Percentiles rank a stretch among this genome's conserved stretches.
Evolutionary conservation across 2,329 filamentous ascomycete species (phyloP).

Genomic region (Hypoxylon sp.): DNA sequence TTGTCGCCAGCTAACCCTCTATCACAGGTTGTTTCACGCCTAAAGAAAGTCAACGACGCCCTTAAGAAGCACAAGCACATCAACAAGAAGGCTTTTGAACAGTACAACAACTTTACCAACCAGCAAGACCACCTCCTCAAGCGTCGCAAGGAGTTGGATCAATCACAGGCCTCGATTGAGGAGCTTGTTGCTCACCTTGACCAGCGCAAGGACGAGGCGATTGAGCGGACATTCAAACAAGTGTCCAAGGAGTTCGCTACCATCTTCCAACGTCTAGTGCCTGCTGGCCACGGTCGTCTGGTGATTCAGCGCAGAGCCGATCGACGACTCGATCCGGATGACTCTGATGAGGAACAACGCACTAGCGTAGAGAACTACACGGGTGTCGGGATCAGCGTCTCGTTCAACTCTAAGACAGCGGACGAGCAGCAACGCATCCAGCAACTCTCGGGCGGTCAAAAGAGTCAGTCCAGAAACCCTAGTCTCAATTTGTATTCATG

Average conservation of each 20-base stretch:
- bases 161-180: constrained; percentile 88
- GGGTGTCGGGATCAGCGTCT: constrained; percentile 95
- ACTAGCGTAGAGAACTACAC: constrained; percentile 93
- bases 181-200: constrained; percentile 94
- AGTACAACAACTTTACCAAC: constrained; percentile 96
- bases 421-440: constrained; percentile 99
- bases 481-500: neutral
- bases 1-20: constrained; percentile 38
- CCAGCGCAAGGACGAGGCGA: constrained; percentile 96
- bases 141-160: constrained; percentile 88
- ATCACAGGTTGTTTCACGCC: constrained; percentile 71
- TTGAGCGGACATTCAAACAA: constrained; percentile 98
- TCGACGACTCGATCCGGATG: constrained; percentile 72
- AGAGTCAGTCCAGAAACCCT: constrained; percentile 74
- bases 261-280: constrained; percentile 95
- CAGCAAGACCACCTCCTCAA: constrained; percentile 90
- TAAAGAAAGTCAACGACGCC: constrained; percentile 92
- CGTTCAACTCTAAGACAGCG: constrained; percentile 95
- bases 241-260: constrained; percentile 93
- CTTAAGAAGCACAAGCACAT: constrained; percentile 98
- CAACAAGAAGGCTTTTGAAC: constrained; percentile 99
- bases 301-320: constrained; percentile 95
- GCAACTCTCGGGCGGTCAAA: constrained; percentile 96
- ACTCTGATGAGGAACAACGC: constrained; percentile 77
- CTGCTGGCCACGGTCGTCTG: constrained; percentile 89